These are phyloP conservation scores for Aspergillus viridinutans DNA, from an alignment of 2,329 filamentous ascomycete genomes.

Conservation along the genomic window DNA sequence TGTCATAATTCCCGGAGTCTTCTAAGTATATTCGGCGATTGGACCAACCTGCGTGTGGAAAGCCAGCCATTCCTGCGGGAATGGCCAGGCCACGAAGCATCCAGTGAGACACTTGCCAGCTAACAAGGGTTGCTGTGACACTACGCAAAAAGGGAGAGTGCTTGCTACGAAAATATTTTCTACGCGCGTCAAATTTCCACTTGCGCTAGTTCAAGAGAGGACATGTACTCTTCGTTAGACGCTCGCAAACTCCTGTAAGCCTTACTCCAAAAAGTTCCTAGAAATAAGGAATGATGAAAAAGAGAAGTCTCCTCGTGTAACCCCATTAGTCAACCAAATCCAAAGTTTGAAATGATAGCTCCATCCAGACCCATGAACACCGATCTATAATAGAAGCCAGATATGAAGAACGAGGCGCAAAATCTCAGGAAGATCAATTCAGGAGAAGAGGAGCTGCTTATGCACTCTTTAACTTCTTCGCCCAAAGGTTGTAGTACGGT, in stretches of 20 bases:
- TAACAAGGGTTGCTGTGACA: neutral
- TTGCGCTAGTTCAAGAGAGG: neutral
- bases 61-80: neutral
- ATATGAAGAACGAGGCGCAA: neutral
- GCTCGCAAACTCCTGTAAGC: neutral
- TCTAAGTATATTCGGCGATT: constrained; percentile 42
- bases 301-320: neutral
- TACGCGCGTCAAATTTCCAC: neutral
- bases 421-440: neutral
- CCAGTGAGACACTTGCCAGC: neutral
- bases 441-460: constrained; percentile 3
- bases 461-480: constrained; percentile 26
- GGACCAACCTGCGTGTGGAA: neutral
- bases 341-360: neutral
- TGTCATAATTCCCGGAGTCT: constrained; percentile 73
- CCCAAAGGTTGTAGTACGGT: constrained; percentile 46
- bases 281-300: neutral
- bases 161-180: neutral
- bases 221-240: neutral
- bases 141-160: neutral
- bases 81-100: neutral
- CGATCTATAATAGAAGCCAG: neutral
- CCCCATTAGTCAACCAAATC: neutral
- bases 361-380: neutral
- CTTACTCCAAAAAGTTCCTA: neutral